Conservation (phyloP, 306 rosid genomes). For the Dryas alaskensis region DNA sequence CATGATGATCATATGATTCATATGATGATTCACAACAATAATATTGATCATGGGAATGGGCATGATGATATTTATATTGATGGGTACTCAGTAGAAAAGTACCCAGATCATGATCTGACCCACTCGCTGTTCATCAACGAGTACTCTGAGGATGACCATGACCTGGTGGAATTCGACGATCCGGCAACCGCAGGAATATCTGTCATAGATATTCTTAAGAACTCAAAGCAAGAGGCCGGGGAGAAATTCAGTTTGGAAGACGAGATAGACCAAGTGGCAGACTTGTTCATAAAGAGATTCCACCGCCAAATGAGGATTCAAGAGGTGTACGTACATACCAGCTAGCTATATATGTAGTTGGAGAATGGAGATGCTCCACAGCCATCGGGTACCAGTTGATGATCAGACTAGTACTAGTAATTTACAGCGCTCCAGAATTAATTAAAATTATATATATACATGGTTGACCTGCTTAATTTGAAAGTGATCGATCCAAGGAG, state of each 20-base stretch:
- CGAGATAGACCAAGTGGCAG: constrained; percentile 37
- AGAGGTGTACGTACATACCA: not conserved
- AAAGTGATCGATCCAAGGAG: too few relatives aligned
- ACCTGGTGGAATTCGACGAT: too few relatives aligned
- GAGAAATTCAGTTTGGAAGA: constrained; percentile 28
- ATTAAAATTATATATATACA: too few relatives aligned
- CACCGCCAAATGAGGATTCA: constrained; percentile 29
- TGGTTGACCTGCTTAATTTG: too few relatives aligned
- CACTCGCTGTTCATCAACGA: constrained; percentile 25
- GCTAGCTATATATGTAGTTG: too few relatives aligned
- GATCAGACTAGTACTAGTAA: too few relatives aligned
- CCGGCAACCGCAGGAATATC: not conserved
- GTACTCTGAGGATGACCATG: constrained; percentile 16
- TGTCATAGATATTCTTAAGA: constrained; percentile 33
- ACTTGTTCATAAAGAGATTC: constrained; percentile 31
- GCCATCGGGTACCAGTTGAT: too few relatives aligned
- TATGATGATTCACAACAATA: not conserved
- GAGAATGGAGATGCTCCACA: too few relatives aligned
- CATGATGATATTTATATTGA: not conserved
- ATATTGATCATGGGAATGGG: not conserved
- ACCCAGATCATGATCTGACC: constrained; percentile 28
- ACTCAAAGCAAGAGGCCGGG: constrained; percentile 34
- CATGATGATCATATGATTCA: too few relatives aligned
- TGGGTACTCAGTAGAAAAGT: not conserved
- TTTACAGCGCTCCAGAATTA: too few relatives aligned